phyloP scores from a whole-genome alignment of 2,329 filamentous ascomycete species.

The Colletotrichum camelliae region DNA sequence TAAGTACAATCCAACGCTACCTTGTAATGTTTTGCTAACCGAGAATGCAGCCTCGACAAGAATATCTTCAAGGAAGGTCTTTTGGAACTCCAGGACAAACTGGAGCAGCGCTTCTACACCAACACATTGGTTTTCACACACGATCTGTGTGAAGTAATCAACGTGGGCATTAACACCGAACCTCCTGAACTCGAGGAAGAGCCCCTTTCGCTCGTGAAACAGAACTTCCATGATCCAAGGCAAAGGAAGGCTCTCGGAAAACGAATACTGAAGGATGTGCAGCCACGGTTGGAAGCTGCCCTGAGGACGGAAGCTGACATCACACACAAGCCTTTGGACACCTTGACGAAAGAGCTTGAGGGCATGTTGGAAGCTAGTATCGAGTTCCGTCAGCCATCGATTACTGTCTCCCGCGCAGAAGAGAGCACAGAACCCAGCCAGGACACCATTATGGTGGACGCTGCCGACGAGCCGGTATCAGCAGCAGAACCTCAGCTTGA shows the following conservation, averaged over 20 bases:
- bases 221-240: constrained; percentile 70
- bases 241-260: constrained; percentile 87
- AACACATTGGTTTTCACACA: constrained; percentile 62
- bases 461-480: constrained; percentile 23
- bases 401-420: constrained; percentile 36
- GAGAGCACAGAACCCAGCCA: constrained; percentile 44
- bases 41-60: constrained; percentile 63
- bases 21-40: constrained; percentile 41
- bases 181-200: constrained; percentile 30
- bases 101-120: constrained; percentile 64
- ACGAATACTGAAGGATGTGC: constrained; percentile 83
- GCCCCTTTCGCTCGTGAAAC: constrained; percentile 55
- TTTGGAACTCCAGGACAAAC: constrained; percentile 51
- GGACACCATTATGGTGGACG: constrained; percentile 60
- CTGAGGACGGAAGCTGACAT: constrained; percentile 83
- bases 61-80: constrained; percentile 62
- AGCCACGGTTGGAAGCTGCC: constrained; percentile 78
- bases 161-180: constrained; percentile 53
- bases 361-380: constrained; percentile 73
- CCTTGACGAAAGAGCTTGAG: constrained; percentile 76
- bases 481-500: constrained; percentile 29
- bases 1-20: constrained; percentile 56
- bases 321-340: constrained; percentile 71
- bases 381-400: constrained; percentile 53
- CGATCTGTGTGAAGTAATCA: constrained; percentile 61